phyloP scores from a whole-genome alignment of 352 stramenopile genomes.

The Nothophytophthora sp. region DNA sequence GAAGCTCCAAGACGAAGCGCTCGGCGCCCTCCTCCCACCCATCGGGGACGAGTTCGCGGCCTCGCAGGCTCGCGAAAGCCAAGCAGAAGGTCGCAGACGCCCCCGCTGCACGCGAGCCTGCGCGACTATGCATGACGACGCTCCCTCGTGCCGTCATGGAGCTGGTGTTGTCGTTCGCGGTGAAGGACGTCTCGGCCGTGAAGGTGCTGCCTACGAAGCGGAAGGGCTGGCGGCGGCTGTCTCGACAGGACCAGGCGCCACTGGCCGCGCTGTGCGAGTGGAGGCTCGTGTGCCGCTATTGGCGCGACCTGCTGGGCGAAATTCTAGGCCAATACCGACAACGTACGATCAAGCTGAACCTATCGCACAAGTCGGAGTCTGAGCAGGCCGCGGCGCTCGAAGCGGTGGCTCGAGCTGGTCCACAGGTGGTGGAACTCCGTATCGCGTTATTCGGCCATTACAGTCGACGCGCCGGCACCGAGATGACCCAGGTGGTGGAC shows the following conservation, averaged over 20 bases:
- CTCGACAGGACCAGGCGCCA: constrained; percentile 31
- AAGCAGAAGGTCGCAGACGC: constrained; percentile 12
- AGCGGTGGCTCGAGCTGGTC: constrained; percentile 16
- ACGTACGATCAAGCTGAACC: constrained; percentile 44
- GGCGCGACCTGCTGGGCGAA: constrained; percentile 46
- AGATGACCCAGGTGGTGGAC: constrained; percentile 33
- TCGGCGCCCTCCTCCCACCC: neutral
- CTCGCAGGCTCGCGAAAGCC: constrained; percentile 5
- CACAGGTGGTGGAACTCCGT: constrained; percentile 38
- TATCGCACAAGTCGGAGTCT: constrained; percentile 39
- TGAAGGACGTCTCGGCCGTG: constrained; percentile 48
- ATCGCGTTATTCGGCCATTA: constrained; percentile 52
- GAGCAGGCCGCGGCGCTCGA: constrained; percentile 26
- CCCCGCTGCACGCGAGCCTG: neutral
- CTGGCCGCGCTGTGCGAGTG: constrained; percentile 39
- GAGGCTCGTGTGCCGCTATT: constrained; percentile 47
- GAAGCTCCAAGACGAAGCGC: constrained; percentile 28
- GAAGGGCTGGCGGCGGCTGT: constrained; percentile 40
- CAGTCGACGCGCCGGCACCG: constrained; percentile 21
- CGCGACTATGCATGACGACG: constrained; percentile 23
- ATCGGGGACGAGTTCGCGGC: neutral
- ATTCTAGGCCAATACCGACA: constrained; percentile 44
- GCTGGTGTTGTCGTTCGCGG: constrained; percentile 51
- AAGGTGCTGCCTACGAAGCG: constrained; percentile 51
- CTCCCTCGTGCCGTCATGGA: constrained; percentile 54